phyloP scores from a whole-genome alignment of 345 rosid species.

The Erodium maritimum region DNA sequence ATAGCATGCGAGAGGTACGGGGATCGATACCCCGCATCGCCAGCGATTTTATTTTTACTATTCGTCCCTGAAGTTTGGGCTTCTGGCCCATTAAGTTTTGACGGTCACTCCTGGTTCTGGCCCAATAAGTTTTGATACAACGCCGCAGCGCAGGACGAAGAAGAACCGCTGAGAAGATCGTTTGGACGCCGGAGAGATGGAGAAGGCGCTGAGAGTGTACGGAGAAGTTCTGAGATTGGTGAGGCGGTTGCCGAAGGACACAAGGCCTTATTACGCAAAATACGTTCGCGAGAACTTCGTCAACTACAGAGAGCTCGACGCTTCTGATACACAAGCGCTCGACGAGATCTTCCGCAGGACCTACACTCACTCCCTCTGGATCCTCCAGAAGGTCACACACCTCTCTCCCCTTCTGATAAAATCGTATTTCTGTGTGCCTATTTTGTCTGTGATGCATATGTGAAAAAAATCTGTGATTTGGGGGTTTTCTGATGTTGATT shows the following conservation, averaged over 20 bases:
- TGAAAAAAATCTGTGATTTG: not conserved
- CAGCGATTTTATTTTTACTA: too few species aligned
- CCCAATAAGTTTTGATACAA: too few species aligned
- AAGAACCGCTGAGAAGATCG: not conserved
- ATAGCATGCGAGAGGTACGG: constrained; percentile 87
- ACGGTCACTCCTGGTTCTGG: too few species aligned
- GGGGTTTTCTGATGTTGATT: constrained; percentile 5
- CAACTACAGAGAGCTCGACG: constrained; percentile 65
- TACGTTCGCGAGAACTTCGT: constrained; percentile 86
- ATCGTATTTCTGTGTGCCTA: not conserved
- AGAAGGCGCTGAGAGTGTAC: constrained; percentile 65
- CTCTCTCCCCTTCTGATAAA: not conserved
- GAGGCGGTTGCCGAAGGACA: constrained; percentile 59
- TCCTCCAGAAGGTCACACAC: constrained; percentile 60
- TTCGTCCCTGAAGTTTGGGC: too few species aligned
- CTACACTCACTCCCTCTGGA: constrained; percentile 85
- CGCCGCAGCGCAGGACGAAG: too few species aligned
- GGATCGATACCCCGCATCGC: constrained; percentile 86
- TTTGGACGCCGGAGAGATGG: constrained; percentile 27
- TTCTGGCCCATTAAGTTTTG: too few species aligned
- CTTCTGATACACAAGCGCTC: constrained; percentile 37
- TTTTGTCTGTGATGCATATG: not conserved
- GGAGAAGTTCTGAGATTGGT: constrained; percentile 68
- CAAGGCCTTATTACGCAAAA: constrained; percentile 84
- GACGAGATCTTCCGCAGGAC: constrained; percentile 79